Conservation (phyloP, 23 red algal genomes). For the Agarophyton chilense region DNA sequence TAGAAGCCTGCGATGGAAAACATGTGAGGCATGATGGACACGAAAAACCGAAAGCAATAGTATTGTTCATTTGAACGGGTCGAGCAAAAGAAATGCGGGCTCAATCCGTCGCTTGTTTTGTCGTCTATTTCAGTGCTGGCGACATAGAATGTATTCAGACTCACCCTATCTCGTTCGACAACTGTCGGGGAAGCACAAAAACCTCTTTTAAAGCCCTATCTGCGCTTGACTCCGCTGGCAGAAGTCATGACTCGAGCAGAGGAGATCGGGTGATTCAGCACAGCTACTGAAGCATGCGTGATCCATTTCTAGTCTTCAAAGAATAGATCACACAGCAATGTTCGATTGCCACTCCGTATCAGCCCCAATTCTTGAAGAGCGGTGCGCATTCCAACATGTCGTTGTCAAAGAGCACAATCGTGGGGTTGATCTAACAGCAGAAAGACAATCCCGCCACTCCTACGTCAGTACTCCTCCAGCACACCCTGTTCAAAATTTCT, state of each 20-base stretch:
- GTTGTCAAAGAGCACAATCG: background rate
- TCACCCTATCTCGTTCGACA: background rate
- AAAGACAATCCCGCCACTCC: no score
- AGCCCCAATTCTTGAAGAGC: background rate
- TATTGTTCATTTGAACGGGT: background rate
- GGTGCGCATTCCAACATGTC: background rate
- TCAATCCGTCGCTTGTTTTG: background rate
- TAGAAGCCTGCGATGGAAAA: background rate
- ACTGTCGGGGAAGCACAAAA: background rate
- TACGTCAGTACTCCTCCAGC: no score
- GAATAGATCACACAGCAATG: conserved; percentile 21
- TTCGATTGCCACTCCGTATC: background rate
- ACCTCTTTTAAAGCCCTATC: no score
- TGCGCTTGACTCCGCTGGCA: no score
- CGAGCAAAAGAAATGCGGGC: background rate
- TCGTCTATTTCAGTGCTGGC: background rate
- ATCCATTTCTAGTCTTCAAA: background rate
- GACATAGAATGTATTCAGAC: background rate
- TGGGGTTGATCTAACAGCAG: background rate
- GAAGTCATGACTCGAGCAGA: no score
- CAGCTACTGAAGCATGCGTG: background rate
- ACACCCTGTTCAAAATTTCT: background rate
- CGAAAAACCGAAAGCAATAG: background rate
- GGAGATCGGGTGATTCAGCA: no score
- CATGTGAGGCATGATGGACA: background rate